Evolutionary conservation across 768 basidiomycete species (phyloP).

Genomic region (Pulveroboletus sp.): DNA sequence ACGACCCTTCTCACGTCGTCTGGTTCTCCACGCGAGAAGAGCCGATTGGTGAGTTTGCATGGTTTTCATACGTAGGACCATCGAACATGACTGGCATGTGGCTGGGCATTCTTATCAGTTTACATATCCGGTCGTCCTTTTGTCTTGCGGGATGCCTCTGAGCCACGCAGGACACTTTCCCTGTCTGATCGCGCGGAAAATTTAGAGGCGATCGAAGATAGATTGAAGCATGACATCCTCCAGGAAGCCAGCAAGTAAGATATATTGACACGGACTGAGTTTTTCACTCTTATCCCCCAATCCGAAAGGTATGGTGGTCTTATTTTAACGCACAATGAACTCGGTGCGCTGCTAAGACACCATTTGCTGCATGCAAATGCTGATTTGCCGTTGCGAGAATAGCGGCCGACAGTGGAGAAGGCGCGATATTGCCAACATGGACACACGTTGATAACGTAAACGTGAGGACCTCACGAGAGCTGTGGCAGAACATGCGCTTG

Average conservation of each 20-base stretch:
- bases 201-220: constrained; percentile 85
- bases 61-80: background rate
- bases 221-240: constrained; percentile 88
- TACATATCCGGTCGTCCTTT: constrained; percentile 92
- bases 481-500: constrained; percentile 74
- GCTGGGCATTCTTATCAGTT: constrained; percentile 35
- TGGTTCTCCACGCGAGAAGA: constrained; percentile 99
- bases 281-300: constrained; percentile 7
- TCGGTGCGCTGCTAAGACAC: constrained; percentile 45
- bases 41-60: constrained; percentile 65
- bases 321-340: constrained; percentile 90
- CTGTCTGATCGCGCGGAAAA: constrained; percentile 93
- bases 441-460: constrained; percentile 79
- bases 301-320: constrained; percentile 75
- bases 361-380: background rate
- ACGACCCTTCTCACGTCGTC: constrained; percentile 69
- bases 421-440: constrained; percentile 89
- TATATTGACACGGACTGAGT: background rate
- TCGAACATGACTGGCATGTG: background rate
- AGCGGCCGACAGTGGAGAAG: constrained; percentile 63
- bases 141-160: constrained; percentile 82
- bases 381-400: constrained; percentile 4
- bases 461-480: constrained; percentile 83
- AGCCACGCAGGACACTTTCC: constrained; percentile 72
- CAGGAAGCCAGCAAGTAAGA: constrained; percentile 69